Conservation (phyloP, 2,329 filamentous ascomycete species). For the Colletotrichum cereale region DNA sequence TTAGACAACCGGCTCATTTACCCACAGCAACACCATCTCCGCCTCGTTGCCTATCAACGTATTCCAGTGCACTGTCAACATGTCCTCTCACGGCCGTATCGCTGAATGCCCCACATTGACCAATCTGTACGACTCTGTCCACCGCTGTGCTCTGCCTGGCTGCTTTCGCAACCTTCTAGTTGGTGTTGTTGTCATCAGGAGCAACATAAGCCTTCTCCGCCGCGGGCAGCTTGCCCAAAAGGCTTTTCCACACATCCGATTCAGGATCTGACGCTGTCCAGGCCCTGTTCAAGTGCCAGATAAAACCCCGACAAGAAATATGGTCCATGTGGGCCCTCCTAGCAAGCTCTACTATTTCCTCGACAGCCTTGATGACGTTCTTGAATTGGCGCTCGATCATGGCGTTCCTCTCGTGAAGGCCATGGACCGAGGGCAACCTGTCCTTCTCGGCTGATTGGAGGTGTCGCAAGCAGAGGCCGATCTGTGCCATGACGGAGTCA, state of each 20-base stretch:
- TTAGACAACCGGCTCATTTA: background rate
- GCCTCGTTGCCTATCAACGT: background rate
- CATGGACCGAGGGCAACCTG: background rate
- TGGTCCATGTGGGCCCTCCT: conserved; percentile 5
- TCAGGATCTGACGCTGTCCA: conserved; percentile 5
- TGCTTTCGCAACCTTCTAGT: background rate
- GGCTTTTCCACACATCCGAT: conserved; percentile 1
- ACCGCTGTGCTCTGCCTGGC: background rate
- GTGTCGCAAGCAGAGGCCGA: conserved; percentile 19
- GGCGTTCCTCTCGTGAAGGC: background rate
- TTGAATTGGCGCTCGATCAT: conserved; percentile 12
- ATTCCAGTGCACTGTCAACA: background rate
- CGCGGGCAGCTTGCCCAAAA: background rate
- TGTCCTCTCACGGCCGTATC: background rate
- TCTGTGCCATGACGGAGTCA: conserved; percentile 5
- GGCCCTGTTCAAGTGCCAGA: conserved; percentile 15
- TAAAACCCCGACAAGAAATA: conserved; percentile 4
- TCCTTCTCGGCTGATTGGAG: conserved; percentile 11
- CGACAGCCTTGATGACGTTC: conserved; percentile 20
- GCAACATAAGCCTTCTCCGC: background rate
- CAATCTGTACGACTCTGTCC: too few species aligned
- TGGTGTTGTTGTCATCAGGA: background rate
- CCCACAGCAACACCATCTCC: background rate
- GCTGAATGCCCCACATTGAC: background rate
- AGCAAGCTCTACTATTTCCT: conserved; percentile 17